These are phyloP conservation scores for Coemansia sp. DNA, from an alignment of 192 early-diverging fungal genomes.

Conservation along the genomic window DNA sequence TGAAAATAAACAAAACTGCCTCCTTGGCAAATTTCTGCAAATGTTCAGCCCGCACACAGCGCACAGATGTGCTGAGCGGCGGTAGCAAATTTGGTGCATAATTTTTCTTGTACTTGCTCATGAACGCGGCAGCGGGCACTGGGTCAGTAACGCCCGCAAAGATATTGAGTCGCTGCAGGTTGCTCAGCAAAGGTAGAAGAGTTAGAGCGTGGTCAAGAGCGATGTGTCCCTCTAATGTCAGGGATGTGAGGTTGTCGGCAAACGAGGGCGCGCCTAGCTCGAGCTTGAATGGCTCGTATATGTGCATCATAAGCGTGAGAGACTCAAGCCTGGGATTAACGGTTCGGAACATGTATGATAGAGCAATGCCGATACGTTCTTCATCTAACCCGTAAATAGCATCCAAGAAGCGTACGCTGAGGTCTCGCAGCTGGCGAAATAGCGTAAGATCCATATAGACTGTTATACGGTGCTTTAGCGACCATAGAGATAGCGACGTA, in stretches of 20 bases:
- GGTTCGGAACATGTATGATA: not conserved
- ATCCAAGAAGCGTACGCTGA: constrained; percentile 17
- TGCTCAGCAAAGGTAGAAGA: not conserved
- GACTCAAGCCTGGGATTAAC: not conserved
- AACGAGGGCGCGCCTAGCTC: not conserved
- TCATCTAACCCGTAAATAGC: not conserved
- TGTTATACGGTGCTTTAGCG: constrained; percentile 16
- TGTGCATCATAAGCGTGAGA: constrained; percentile 10
- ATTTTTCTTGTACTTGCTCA: not conserved
- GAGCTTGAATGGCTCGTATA: not conserved
- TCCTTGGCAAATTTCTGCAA: not conserved
- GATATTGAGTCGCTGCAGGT: not conserved
- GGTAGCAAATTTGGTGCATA: not conserved
- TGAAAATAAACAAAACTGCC: not conserved
- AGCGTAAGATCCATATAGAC: not conserved
- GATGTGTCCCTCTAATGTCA: not conserved
- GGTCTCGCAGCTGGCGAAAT: constrained; percentile 6
- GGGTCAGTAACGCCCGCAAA: not conserved
- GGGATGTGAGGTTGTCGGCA: constrained; percentile 1
- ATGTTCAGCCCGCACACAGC: not conserved
- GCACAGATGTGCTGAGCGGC: not conserved
- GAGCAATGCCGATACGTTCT: not conserved
- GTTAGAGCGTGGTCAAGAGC: not conserved
- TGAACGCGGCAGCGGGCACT: not conserved
- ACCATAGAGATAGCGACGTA: constrained; percentile 9